A percentile compares a stretch with the other conserved stretches of the same genome.
phyloP scores from a whole-genome alignment of 768 basidiomycete species.

The Termitomyces sp. region DNA sequence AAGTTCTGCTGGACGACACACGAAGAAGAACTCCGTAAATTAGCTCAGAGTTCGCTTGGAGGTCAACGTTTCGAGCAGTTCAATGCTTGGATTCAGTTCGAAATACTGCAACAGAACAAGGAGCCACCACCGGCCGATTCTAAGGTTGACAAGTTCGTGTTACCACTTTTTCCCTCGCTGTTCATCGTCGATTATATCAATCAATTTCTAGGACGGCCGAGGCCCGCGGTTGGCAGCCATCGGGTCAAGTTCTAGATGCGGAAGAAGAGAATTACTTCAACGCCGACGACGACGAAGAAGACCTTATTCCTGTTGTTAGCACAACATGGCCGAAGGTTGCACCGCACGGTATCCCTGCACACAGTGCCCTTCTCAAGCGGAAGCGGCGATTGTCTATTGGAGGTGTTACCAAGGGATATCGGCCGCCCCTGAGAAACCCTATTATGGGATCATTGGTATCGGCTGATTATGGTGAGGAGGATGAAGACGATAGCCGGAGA shows the following conservation, averaged over 20 bases:
- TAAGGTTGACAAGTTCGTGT: slow-evolving; percentile 45
- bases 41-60: slow-evolving; percentile 57
- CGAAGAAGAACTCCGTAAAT: slow-evolving; percentile 54
- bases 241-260: slow-evolving; percentile 50
- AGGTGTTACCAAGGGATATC: slow-evolving; percentile 38
- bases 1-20: slow-evolving; percentile 78
- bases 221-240: slow-evolving; percentile 35
- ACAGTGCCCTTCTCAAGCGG: slow-evolving; percentile 45
- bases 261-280: slow-evolving; percentile 97
- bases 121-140: slow-evolving; percentile 59
- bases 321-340: slow-evolving; percentile 30
- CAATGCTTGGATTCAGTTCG: slow-evolving; percentile 62
- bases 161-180: slow-evolving; percentile 6
- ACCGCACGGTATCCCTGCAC: slow-evolving; percentile 23
- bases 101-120: slow-evolving; percentile 65
- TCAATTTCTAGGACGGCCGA: slow-evolving; percentile 28
- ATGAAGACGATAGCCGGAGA: slow-evolving; percentile 28
- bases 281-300: slow-evolving; percentile 80
- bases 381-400: slow-evolving; percentile 48
- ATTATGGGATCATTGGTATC: slow-evolving; percentile 52
- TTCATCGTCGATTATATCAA: slow-evolving; percentile 4
- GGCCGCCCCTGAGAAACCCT: slow-evolving; percentile 46
- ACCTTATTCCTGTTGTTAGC: slow-evolving; percentile 33
- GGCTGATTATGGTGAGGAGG: slow-evolving; percentile 69
- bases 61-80: slow-evolving; percentile 67